A percentile compares a stretch with the other conserved stretches of the same genome.
phyloP scores from a whole-genome alignment of 257 asterid genomes.

The Euphrasia confusa region DNA sequence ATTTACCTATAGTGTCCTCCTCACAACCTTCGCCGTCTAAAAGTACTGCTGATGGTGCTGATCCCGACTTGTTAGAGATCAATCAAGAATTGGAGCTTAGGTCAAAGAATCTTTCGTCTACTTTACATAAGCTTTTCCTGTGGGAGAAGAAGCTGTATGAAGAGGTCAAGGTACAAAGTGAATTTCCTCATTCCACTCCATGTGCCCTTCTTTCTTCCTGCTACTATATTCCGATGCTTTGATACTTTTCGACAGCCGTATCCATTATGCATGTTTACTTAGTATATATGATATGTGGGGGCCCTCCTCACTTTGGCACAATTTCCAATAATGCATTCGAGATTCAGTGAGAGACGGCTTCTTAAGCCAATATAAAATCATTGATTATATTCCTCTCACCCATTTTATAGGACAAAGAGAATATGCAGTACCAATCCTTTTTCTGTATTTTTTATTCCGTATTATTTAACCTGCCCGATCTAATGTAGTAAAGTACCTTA shows the following conservation, averaged over 20 bases:
- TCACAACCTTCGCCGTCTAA: conserved; percentile 69
- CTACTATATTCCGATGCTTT: conserved; percentile 24
- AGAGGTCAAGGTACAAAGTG: conserved; percentile 78
- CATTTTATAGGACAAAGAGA: conserved; percentile 3
- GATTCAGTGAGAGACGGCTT: conserved; percentile 30
- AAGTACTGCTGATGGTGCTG: conserved; percentile 40
- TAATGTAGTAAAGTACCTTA: conserved; percentile 15
- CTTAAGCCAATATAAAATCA: conserved; percentile 12
- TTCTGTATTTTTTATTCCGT: conserved; percentile 6
- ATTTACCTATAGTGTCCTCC: conserved; percentile 47
- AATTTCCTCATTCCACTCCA: conserved; percentile 17
- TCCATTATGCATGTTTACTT: conserved; percentile 27
- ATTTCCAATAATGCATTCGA: conserved; percentile 28
- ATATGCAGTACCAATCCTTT: conserved; percentile 4
- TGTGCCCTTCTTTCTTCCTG: conserved; percentile 17
- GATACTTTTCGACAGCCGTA: conserved; percentile 24
- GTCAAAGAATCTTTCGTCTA: conserved; percentile 76
- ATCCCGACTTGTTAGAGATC: conserved; percentile 43
- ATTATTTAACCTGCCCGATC: conserved; percentile 16
- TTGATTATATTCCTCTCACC: conserved; percentile 27
- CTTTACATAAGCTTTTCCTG: conserved; percentile 72
- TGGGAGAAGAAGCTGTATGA: conserved; percentile 98
- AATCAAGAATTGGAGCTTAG: conserved; percentile 57
- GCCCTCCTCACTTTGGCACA: conserved; percentile 27
- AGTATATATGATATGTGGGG: conserved; percentile 31